Base-by-base conservation (phyloP, 2,329 filamentous ascomycete species). In the Hirsutella thompsonii region DNA sequence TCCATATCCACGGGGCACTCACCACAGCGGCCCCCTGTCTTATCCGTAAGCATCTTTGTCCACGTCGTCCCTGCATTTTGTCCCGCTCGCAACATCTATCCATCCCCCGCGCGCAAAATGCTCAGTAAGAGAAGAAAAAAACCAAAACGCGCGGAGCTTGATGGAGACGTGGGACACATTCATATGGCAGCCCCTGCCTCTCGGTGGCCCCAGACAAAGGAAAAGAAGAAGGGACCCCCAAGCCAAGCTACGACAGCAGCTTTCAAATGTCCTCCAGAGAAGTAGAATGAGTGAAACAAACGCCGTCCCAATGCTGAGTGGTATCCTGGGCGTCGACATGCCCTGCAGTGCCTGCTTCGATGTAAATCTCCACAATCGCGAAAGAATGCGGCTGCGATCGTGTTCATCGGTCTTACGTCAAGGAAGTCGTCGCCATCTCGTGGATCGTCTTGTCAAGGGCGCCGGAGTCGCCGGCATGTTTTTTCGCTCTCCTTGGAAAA, bases 401-500 rank as follows among this genome's bases (percentile, higher is more conserved):
- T 9, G 13, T 32, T n/a, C 29, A 32, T 5, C 2, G 16, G 29
- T 2, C 8, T 11, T 11, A n/a, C 6, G 13, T 18, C 32, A 9
- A 9, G 3, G 14, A 16, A 16, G 36, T 33, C 39, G 29, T 20
- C 29, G 39, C 6, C 21, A 19, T 23, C 20, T 34, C 13, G 26
- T 5, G 18, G 21, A 14, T 20, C 39, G 39, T 18, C 28, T 29
- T 6, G 8, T 21, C 23, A 21, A 14, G n/a, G 18, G 36, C 16
- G 5, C 36, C 18, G 21, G 29, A 9, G 16, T 16, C 6, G 18
- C n/a, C 10, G 18, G 13, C 20, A 6, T 23, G 10, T 13, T 36
- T 8, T 20, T 20, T 16, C n/a, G 36, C 30, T 40, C 43, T 10
- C 55, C 55, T 10, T 38, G 42, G 10, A 58, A 54, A 4, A 57